Conservation (phyloP, 2,329 filamentous ascomycete species). For the Ascochyta lentis region DNA sequence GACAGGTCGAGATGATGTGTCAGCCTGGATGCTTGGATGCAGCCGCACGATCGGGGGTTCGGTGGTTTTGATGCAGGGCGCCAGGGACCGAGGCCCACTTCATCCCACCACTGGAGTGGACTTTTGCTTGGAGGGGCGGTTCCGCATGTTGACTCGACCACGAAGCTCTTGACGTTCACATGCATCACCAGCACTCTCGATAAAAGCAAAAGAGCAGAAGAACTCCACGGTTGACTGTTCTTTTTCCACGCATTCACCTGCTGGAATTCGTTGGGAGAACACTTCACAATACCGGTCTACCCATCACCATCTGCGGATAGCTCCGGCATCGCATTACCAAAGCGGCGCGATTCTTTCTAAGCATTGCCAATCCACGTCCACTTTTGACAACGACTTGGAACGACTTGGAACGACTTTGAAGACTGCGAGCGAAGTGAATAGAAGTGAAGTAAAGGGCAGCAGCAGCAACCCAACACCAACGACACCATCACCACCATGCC, state of each 20-base stretch:
- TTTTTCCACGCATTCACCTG: neutral
- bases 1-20: neutral
- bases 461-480: no score
- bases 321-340: slow-evolving; percentile 36
- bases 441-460: neutral
- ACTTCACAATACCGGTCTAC: neutral
- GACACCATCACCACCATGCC: slow-evolving; percentile 20
- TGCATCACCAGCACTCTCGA: neutral
- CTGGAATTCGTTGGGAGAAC: neutral
- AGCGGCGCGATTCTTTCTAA: slow-evolving; percentile 27
- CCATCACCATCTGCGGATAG: slow-evolving; percentile 9
- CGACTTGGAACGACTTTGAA: no score
- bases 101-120: slow-evolving; percentile 4
- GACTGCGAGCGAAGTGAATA: neutral
- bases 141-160: slow-evolving; percentile 13
- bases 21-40: neutral
- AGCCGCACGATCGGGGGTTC: slow-evolving; percentile 9
- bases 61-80: slow-evolving; percentile 9
- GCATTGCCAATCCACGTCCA: slow-evolving; percentile 22
- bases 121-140: slow-evolving; percentile 19
- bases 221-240: no score
- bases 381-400: neutral
- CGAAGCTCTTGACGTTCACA: slow-evolving; percentile 6
- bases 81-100: slow-evolving; percentile 11
- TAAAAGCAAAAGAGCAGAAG: neutral